Conservation (phyloP, 495 filamentous ascomycete genomes). For the Aspergillus baeticus region DNA sequence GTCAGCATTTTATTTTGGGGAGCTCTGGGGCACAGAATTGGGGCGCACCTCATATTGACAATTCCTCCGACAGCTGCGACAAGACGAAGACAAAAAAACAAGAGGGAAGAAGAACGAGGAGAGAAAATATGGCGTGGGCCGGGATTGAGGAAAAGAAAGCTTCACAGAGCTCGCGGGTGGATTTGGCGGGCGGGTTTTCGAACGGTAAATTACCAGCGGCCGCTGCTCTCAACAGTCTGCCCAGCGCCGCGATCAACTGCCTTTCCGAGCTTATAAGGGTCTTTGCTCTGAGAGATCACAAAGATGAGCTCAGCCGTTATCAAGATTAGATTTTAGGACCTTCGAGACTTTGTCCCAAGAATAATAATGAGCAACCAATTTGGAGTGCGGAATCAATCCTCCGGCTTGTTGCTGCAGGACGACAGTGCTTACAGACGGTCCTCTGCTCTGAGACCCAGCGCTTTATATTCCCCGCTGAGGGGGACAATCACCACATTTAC, state of each 20-base stretch:
- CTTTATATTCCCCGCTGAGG: background rate
- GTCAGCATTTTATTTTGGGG: slow-evolving; percentile 18
- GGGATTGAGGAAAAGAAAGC: slow-evolving; percentile 13
- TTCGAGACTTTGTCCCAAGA: background rate
- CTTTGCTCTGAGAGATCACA: too few species aligned
- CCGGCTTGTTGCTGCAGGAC: background rate
- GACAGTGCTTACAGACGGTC: background rate
- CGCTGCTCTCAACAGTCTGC: background rate
- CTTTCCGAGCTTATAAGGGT: too few species aligned
- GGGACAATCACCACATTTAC: background rate
- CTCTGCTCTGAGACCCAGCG: background rate
- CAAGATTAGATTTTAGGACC: background rate
- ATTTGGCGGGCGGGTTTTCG: slow-evolving; percentile 11
- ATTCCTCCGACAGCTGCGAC: slow-evolving; percentile 8
- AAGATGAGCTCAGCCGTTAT: too few species aligned
- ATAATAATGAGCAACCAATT: too few species aligned
- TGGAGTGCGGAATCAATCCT: background rate
- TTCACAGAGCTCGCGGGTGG: slow-evolving; percentile 10
- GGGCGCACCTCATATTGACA: slow-evolving; percentile 38
- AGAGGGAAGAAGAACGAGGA: slow-evolving; percentile 6
- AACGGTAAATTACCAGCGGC: slow-evolving; percentile 9
- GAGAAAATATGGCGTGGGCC: slow-evolving; percentile 10
- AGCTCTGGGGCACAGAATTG: background rate
- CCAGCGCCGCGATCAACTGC: too few species aligned
- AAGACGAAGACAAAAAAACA: background rate